Percentiles rank a stretch among this genome's conserved stretches.
Conservation (phyloP, 2,329 filamentous ascomycete species). For the Sclerotinia subarctica region DNA sequence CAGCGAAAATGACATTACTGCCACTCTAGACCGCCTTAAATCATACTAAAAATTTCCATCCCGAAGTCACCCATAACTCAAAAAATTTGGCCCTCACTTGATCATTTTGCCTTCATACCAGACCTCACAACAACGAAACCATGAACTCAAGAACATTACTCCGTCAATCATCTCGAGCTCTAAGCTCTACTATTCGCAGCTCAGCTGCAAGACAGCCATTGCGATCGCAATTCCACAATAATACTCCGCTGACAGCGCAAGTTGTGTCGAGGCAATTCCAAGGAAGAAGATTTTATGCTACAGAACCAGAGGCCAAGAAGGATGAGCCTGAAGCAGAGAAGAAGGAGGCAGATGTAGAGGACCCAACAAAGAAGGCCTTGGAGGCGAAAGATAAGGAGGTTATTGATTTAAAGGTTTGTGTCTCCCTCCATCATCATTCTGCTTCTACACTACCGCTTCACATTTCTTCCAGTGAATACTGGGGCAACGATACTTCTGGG, state of each 20-base stretch:
- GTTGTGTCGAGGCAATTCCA: slow-evolving; percentile 17
- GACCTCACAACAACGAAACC: slow-evolving; percentile 29
- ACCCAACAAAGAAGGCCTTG: slow-evolving; percentile 60
- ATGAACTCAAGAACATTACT: slow-evolving; percentile 52
- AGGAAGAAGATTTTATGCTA: slow-evolving; percentile 37
- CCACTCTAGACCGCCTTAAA: slow-evolving; percentile 11
- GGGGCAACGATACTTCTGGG: background rate
- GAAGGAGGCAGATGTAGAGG: slow-evolving; percentile 43
- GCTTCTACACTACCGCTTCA: background rate
- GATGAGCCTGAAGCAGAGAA: slow-evolving; percentile 42
- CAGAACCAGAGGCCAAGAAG: slow-evolving; percentile 46
- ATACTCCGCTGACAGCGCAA: slow-evolving; percentile 18
- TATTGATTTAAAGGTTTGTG: slow-evolving; percentile 77
- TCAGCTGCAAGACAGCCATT: slow-evolving; percentile 30
- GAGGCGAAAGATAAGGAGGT: slow-evolving; percentile 71
- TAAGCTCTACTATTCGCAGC: slow-evolving; percentile 37
- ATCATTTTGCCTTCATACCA: background rate
- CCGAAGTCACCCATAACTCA: slow-evolving; percentile 23
- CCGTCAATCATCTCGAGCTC: slow-evolving; percentile 45
- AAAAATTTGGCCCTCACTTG: slow-evolving; percentile 7
- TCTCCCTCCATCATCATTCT: slow-evolving; percentile 27
- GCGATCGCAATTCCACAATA: slow-evolving; percentile 25
- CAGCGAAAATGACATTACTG: background rate
- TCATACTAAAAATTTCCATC: slow-evolving; percentile 22
- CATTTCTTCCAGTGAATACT: no score